Conservation (phyloP, 768 basidiomycete species). For the Auriculariales sp. region DNA sequence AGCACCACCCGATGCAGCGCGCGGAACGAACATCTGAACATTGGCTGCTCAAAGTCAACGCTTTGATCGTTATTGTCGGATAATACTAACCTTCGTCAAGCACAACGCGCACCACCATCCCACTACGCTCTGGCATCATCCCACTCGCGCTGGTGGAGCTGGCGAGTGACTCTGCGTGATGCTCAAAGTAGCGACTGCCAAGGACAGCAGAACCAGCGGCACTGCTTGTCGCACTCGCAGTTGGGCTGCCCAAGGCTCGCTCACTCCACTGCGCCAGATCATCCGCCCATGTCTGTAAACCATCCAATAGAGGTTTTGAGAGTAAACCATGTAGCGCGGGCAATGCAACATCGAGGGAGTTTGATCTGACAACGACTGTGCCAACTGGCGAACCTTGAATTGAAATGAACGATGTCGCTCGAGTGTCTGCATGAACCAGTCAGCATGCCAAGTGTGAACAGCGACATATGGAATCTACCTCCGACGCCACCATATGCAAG, state of each 20-base stretch:
- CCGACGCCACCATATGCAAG: slow-evolving; percentile 31
- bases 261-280: slow-evolving; percentile 66
- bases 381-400: slow-evolving; percentile 4
- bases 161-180: background rate
- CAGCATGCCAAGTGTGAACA: slow-evolving; percentile 34
- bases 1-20: slow-evolving; percentile 25
- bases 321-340: slow-evolving; percentile 43
- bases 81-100: slow-evolving; percentile 30
- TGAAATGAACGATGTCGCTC: slow-evolving; percentile 6
- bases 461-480: slow-evolving; percentile 25
- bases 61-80: background rate
- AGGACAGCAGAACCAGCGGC: slow-evolving; percentile 44
- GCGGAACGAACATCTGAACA: slow-evolving; percentile 21
- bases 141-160: background rate
- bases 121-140: background rate
- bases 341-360: slow-evolving; percentile 22
- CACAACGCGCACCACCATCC: background rate
- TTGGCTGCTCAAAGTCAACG: slow-evolving; percentile 19
- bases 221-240: slow-evolving; percentile 12
- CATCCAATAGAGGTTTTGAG: slow-evolving; percentile 54
- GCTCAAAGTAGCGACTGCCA: slow-evolving; percentile 58
- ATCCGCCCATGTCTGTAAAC: slow-evolving; percentile 78
- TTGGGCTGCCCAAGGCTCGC: slow-evolving; percentile 13
- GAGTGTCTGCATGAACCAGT: slow-evolving; percentile 8
- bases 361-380: slow-evolving; percentile 3